Conservation (phyloP, 768 basidiomycete genomes). For the Collybiopsis luxurians region DNA sequence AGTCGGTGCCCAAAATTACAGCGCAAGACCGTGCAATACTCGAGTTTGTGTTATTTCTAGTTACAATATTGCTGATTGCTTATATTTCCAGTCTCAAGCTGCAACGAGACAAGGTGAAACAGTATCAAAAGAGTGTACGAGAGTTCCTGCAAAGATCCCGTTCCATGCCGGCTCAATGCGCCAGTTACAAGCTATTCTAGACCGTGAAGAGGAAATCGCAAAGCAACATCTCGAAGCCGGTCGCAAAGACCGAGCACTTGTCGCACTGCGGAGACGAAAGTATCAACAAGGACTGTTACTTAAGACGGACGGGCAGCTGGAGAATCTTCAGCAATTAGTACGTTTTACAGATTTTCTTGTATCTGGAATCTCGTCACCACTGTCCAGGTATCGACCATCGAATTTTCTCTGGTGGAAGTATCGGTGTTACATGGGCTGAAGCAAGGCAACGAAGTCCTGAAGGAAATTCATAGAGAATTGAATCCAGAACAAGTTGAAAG, state of each 20-base stretch:
- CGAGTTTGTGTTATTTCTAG: conserved; percentile 62
- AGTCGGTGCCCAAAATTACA: conserved; percentile 86
- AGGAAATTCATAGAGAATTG: conserved; percentile 93
- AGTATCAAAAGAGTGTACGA: conserved; percentile 90
- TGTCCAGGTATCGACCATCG: conserved; percentile 87
- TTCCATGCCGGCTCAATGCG: not conserved
- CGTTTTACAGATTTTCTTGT: conserved; percentile 18
- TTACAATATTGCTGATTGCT: conserved; percentile 12
- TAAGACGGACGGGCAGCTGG: conserved; percentile 90
- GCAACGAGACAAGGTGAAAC: conserved; percentile 92
- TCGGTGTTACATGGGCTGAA: conserved; percentile 90
- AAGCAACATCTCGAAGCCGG: conserved; percentile 77
- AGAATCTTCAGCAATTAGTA: conserved; percentile 86
- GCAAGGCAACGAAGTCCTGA: conserved; percentile 91
- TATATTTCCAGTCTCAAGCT: conserved; percentile 73
- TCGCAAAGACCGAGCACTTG: conserved; percentile 82
- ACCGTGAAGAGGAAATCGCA: conserved; percentile 88
- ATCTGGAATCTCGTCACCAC: not conserved
- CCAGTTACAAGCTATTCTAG: conserved; percentile 86
- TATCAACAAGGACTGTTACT: conserved; percentile 86
- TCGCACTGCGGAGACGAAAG: conserved; percentile 87
- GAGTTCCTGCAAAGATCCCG: not conserved
- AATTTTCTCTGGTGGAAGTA: conserved; percentile 92
- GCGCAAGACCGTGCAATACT: conserved; percentile 92
- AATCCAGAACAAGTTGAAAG: conserved; percentile 91